These are phyloP conservation scores for Penicillium sp. DNA, from an alignment of 2,329 filamentous ascomycete species.

Conservation along the genomic window DNA sequence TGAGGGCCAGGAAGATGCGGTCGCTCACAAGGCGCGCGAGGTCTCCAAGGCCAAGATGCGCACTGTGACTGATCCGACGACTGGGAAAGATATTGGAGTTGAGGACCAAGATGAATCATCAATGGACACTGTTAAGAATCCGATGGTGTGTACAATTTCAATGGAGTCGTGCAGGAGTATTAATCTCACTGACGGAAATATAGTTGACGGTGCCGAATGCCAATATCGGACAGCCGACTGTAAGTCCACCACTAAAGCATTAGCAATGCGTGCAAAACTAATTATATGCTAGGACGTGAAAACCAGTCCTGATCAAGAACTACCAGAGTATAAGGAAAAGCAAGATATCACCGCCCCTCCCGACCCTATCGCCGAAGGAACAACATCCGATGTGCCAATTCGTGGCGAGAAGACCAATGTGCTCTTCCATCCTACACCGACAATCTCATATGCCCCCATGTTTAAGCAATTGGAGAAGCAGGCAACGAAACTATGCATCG, in stretches of 20 bases:
- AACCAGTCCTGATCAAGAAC: conserved; percentile 69
- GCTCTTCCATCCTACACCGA: conserved; percentile 90
- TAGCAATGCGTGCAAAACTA: not conserved
- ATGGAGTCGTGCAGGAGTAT: not conserved
- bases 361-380: conserved; percentile 76
- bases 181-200: not conserved
- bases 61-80: conserved; percentile 81
- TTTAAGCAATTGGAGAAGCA: conserved; percentile 73
- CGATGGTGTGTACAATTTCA: conserved; percentile 54
- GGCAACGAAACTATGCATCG: conserved; percentile 68
- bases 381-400: conserved; percentile 91
- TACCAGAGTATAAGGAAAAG: conserved; percentile 76
- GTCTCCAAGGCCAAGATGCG: conserved; percentile 51
- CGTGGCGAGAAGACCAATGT: conserved; percentile 96
- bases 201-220: conserved; percentile 85
- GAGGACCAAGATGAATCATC: conserved; percentile 74
- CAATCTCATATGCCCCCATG: conserved; percentile 86
- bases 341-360: conserved; percentile 92
- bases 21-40: conserved; percentile 51
- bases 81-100: conserved; percentile 81
- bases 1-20: conserved; percentile 46
- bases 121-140: conserved; percentile 70
- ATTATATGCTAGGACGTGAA: conserved; percentile 56
- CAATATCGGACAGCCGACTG: conserved; percentile 74
- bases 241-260: conserved; percentile 31